phyloP scores from a whole-genome alignment of 306 rosid species.

The Acacia melanoxylon region DNA sequence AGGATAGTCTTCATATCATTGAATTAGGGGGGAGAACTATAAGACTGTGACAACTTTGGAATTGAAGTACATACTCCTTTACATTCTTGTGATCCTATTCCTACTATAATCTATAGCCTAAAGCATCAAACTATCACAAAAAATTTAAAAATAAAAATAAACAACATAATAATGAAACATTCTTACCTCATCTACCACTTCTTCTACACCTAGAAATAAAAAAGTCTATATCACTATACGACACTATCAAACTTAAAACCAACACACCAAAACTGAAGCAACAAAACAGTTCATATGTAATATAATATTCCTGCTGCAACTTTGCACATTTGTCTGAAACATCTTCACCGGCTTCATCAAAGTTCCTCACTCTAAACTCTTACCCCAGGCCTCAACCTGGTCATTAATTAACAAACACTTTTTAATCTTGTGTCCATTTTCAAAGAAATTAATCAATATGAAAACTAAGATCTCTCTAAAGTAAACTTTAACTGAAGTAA shows the following conservation, averaged over 20 bases:
- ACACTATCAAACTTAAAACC: neutral
- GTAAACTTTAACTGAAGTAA: neutral
- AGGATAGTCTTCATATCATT: too few species aligned
- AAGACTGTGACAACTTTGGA: neutral
- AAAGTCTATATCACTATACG: neutral
- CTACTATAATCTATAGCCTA: slow-evolving; percentile 32
- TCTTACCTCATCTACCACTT: slow-evolving; percentile 24
- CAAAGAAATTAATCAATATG: neutral
- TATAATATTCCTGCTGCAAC: slow-evolving; percentile 3
- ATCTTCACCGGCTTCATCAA: slow-evolving; percentile 28
- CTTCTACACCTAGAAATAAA: neutral
- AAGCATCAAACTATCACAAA: slow-evolving; percentile 15
- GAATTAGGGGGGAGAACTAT: neutral
- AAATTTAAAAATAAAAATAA: neutral
- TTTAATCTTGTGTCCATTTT: neutral
- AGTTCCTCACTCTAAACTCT: slow-evolving; percentile 36
- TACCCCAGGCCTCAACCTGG: slow-evolving; percentile 54
- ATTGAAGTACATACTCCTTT: slow-evolving; percentile 18
- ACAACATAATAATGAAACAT: slow-evolving; percentile 1
- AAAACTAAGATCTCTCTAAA: neutral
- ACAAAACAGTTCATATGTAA: slow-evolving; percentile 8
- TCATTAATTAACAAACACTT: slow-evolving; percentile 16
- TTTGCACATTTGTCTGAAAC: neutral
- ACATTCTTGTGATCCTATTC: slow-evolving; percentile 33
- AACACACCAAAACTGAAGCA: slow-evolving; percentile 15